These are phyloP conservation scores for Articulospora tetracladia DNA, from an alignment of 495 filamentous ascomycete genomes.

Conservation along the genomic window DNA sequence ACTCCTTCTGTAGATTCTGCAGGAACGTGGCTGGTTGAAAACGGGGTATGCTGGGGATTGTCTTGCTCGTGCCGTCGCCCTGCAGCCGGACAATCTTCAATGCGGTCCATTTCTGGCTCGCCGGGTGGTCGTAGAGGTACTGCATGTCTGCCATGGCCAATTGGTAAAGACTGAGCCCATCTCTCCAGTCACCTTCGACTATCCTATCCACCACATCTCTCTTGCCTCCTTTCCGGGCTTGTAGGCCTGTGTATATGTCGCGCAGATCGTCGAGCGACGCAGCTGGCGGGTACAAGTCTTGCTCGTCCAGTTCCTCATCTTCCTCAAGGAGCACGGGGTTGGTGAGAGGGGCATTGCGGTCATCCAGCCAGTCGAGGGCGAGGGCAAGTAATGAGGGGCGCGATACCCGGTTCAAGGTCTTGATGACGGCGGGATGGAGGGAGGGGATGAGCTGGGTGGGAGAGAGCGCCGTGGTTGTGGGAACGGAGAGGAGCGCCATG, in stretches of 20 bases:
- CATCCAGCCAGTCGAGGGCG: slow-evolving; percentile 68
- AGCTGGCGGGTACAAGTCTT: slow-evolving; percentile 58
- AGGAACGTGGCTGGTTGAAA: slow-evolving; percentile 77
- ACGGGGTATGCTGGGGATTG: slow-evolving; percentile 53
- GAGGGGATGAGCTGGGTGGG: slow-evolving; percentile 57
- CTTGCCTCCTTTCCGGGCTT: slow-evolving; percentile 59
- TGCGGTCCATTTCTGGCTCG: slow-evolving; percentile 70
- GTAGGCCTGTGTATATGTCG: slow-evolving; percentile 53
- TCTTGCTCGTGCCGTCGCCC: slow-evolving; percentile 35
- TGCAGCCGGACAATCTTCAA: slow-evolving; percentile 51
- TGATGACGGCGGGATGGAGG: slow-evolving; percentile 56
- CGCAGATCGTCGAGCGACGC: slow-evolving; percentile 57
- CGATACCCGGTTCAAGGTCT: slow-evolving; percentile 63
- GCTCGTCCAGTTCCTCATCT: slow-evolving; percentile 42
- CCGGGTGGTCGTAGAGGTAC: slow-evolving; percentile 72
- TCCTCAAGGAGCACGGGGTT: slow-evolving; percentile 43
- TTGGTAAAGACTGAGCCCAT: slow-evolving; percentile 72
- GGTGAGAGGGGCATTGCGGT: slow-evolving; percentile 53
- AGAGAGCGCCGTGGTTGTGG: slow-evolving; percentile 32
- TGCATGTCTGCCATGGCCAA: slow-evolving; percentile 78
- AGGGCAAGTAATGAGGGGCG: slow-evolving; percentile 66
- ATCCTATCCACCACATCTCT: slow-evolving; percentile 75
- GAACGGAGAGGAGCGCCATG: slow-evolving; percentile 23
- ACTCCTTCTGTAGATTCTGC: slow-evolving; percentile 63
- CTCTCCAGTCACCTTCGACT: slow-evolving; percentile 76